Evolutionary conservation across 2,329 filamentous ascomycete genomes (phyloP), one percentile per base, ranked within the genome.

Genomic region (Plenodomus tracheiphilus): DNA sequence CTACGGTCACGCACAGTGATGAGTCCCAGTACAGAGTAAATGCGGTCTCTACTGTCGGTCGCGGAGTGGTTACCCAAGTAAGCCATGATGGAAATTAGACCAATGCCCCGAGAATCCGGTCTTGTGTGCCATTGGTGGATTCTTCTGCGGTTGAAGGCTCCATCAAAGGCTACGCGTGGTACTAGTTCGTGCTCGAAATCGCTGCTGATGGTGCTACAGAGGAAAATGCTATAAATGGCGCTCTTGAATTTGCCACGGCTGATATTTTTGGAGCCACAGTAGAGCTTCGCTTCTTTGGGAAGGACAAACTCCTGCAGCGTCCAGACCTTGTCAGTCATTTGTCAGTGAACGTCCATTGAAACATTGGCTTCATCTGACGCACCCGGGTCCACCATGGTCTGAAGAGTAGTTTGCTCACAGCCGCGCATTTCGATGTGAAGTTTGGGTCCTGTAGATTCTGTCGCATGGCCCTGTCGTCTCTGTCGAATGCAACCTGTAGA

Each of bases 221-320:
- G 51, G 20, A 66, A 62, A 15, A 69, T 68, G 39, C 58, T 61
- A 53, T 69, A 69, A 40, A 69, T 60, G 0, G 64, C 64, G 13
- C 55, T 58, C 21, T 66, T 68, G 53, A 67, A 62, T 15, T 58
- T 61, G 4, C 60, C 52, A 18, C 64, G 58, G 20, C 46, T 59
- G 20, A 69, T 66, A 32, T 55, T 57, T 16, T 41, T 39, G 17
- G 13, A 17, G 1, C 66, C 64, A 15, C 65, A 67, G 39, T 61
- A 67, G 15, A 69, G 35, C 32, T 58, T 65, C 1, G 55, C 62
- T 50, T 65, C 59, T 36, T 53, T 56, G 2, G 64, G 63, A 1
- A 70, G 54, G 1, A 67, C 59, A 22, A 68, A 68, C 37, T 69
- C 65, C 39, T 70, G 66, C 10, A 67, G 46, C 2, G 65, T 69